Evolutionary conservation across 257 asterid species (phyloP), one percentile per base, ranked within the genome.

Genomic region (Pogostemon cablin): DNA sequence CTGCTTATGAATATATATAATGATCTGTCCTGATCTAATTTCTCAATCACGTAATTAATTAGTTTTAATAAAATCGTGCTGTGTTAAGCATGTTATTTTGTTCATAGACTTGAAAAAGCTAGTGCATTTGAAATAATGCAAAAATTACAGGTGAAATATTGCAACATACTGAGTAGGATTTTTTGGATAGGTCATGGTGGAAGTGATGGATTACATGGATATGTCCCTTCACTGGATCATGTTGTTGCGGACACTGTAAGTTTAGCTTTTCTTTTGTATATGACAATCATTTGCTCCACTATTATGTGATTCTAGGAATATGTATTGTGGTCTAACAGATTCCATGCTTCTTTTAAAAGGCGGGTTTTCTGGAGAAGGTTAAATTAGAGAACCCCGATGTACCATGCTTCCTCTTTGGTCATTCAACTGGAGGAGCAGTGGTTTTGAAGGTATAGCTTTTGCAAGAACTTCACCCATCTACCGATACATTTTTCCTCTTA

Each of bases 121-220:
- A 69, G 6, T 57, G 54, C 8, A 56, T 17, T 15, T 50, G 44
- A 47, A 46, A 4, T 10, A 46, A 4, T 59, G 59, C 58, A 43
- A 9, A 62, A 41, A 50, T 10, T 44, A 4, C 15, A 5, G 54
- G 8, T 32, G 4, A 56, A 5, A 9, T 60, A 40, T 61, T 59
- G 62, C 39, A 47, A 7, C 9, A 17, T 56, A 48, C 32, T 66
- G 66, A 67, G 55, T 67, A 37, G 10, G 44, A 12, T 54, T 59
- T 46, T 65, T 76, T 61, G 71, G 62, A 75, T 76, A 93, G 99
- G 99, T 72, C 99, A 95, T 76, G 99, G 99, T 12, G 99, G 99
- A 58, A 95, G 99, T 84, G 99, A 95, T 88, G 99, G 99, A 65
- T 81, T 95, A 80, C 99, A 95, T 76, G 99, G 99, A 75, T 95